Base-by-base conservation (phyloP, 176 grass and related monocot species). In the Musa beccarii region DNA sequence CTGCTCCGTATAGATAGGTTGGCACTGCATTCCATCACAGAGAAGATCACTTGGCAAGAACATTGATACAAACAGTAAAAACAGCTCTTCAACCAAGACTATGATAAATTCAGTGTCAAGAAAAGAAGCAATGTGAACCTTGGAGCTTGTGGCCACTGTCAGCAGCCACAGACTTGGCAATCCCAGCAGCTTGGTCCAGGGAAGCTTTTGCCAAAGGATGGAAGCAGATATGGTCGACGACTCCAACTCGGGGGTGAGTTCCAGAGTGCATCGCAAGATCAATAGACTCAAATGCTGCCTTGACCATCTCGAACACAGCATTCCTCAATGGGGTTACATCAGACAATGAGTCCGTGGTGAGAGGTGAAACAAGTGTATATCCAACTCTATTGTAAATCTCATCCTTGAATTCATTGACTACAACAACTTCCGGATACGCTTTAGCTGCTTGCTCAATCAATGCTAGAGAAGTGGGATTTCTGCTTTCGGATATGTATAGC, bases 401-500 rank as follows among this genome's bases (percentile, higher is more conserved):
- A 72, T 97, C 86, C n/a, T 62, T 59, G 57, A 77, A 93, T 49
- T 73, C 86, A 68, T 90, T 97, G 56, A 84, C 63, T 55, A 90
- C 25, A 54, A 82, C 71, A 17, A 77, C 85, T 72, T 79, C 79
- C 11, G 87, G 87, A 53, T 68, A 75, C 19, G 22, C 49, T 23
- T 52, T 80, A 54, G 90, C 93, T 26, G 85, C 93, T 53, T 69
- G 73, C 56, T 96, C 89, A 75, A 97, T 85, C n/a, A 84, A 74
- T 25, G 85, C 79, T 21, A 92, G 75, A 17, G 84, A 83, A 19
- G 63, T 16, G 26, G 82, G 62, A 76, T 86, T 93, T 52, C 85
- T 77, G 21, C 81, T 73, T 87, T 97, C 94, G 34, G 93, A 97
- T 87, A 97, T 83, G 85, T 93, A 97, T 24, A 93, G 79, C 78